A percentile compares a stretch with the other conserved stretches of the same genome.
Evolutionary conservation across 2,329 filamentous ascomycete species (phyloP).

Genomic region (Magnaporthales sp.): DNA sequence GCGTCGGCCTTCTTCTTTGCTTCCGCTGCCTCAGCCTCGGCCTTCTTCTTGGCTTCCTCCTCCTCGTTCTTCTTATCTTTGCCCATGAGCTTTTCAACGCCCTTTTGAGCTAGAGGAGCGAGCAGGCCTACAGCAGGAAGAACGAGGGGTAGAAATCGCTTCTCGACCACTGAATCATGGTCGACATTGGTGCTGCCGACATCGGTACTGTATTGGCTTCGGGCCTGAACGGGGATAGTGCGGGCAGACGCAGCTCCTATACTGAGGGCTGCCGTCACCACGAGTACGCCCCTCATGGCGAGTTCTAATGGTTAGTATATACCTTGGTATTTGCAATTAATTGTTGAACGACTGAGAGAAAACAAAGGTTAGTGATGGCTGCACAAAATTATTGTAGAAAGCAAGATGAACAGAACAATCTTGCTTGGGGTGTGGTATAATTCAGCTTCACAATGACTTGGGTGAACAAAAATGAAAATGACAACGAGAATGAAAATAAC

Average conservation of each 20-base stretch:
- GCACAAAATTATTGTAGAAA: background rate
- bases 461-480: background rate
- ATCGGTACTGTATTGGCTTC: background rate
- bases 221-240: background rate
- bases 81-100: background rate
- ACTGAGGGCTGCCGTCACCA: background rate
- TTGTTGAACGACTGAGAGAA: background rate
- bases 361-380: background rate
- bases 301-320: background rate
- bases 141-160: background rate
- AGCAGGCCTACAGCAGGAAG: background rate
- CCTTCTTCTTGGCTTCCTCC: background rate
- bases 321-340: background rate
- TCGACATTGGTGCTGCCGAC: background rate
- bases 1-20: background rate
- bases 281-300: background rate
- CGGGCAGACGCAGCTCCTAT: background rate
- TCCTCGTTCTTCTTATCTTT: background rate
- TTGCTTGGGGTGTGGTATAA: background rate
- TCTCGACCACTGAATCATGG: background rate
- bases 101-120: background rate
- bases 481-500: background rate
- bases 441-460: background rate
- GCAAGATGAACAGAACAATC: background rate
- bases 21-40: background rate